Base-by-base conservation (phyloP, 768 basidiomycete species). In the Phallus indusiatus region DNA sequence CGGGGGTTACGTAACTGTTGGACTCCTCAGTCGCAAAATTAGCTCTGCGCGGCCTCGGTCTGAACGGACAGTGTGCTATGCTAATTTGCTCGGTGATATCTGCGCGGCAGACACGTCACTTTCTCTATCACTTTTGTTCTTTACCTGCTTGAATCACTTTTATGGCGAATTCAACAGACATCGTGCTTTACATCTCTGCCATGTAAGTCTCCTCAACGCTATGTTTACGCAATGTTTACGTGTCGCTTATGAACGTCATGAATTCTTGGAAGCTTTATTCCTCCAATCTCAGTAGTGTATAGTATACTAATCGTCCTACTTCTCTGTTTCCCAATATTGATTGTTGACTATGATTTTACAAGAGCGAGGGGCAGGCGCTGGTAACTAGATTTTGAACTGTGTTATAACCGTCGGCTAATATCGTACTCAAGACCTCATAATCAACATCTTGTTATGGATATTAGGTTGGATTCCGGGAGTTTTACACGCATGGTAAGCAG, bases 381-480 rank as follows among this genome's bases (percentile, higher is more conserved):
- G 36, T 59, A 2, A 42, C 52, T n/a, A 36, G 48, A 47, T 20
- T 59, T 9, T 37, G 22, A 47, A 53, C 12, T 11, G 10, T 12
- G 49, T 47, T n/a, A 7, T 33, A 12, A 22, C 24, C 22, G 10
- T 47, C 21, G 17, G 33, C 20, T 51, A 12, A 12, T 12, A 14
- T 4, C 16, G 9, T 20, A 55, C 16, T 22, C 24, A 28, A 72
- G 73, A 75, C 60, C 66, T 75, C 50, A 69, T 67, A 65, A 73
- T 74, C 54, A 75, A 76, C 59, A 67, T 74, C 47, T 61, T 71
- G 5, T 65, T 77, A 4, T 70, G 68, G 61, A 67, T 78, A 34
- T 67, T 80, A 8, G 77, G 77, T 35, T 81, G 78, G 78, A 74
- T 81, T 54, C 79, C 80, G 11, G 79, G 78, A 28, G 72, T 79